phyloP scores from a whole-genome alignment of 352 stramenopile genomes.

The Pythium biforme region DNA sequence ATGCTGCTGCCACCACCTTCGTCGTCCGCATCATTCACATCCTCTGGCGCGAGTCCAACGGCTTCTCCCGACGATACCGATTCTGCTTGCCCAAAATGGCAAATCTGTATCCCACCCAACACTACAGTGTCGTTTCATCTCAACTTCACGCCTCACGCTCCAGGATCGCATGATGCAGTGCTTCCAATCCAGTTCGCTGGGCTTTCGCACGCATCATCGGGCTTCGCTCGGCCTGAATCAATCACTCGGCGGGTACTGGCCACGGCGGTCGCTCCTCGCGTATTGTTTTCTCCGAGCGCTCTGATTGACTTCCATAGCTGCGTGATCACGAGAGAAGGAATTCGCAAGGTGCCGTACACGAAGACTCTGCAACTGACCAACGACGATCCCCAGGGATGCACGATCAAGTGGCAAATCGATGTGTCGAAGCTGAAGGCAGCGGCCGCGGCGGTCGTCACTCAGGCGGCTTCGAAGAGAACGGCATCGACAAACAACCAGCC shows the following conservation, averaged over 20 bases:
- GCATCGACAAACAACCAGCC: constrained; percentile 34
- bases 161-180: constrained; percentile 48
- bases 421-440: constrained; percentile 37
- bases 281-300: constrained; percentile 70
- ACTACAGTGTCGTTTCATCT: constrained; percentile 73
- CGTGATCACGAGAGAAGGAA: constrained; percentile 83
- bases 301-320: constrained; percentile 80
- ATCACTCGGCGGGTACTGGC: constrained; percentile 54
- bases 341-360: constrained; percentile 87
- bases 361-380: constrained; percentile 82
- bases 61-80: constrained; percentile 14
- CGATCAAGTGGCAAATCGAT: constrained; percentile 83
- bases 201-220: constrained; percentile 23
- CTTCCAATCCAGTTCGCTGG: constrained; percentile 81
- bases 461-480: constrained; percentile 25
- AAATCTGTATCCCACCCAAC: constrained; percentile 69
- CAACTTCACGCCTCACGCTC: constrained; percentile 57
- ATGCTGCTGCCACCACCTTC: constrained; percentile 19
- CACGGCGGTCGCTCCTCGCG: constrained; percentile 46
- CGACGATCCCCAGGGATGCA: constrained; percentile 34
- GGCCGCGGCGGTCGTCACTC: constrained; percentile 13
- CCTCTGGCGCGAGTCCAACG: neutral
- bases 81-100: constrained; percentile 51
- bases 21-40: neutral
- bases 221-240: constrained; percentile 25